phyloP scores from a whole-genome alignment of 1,284 basidiomycete species.

The Apiotrichum domesticum region DNA sequence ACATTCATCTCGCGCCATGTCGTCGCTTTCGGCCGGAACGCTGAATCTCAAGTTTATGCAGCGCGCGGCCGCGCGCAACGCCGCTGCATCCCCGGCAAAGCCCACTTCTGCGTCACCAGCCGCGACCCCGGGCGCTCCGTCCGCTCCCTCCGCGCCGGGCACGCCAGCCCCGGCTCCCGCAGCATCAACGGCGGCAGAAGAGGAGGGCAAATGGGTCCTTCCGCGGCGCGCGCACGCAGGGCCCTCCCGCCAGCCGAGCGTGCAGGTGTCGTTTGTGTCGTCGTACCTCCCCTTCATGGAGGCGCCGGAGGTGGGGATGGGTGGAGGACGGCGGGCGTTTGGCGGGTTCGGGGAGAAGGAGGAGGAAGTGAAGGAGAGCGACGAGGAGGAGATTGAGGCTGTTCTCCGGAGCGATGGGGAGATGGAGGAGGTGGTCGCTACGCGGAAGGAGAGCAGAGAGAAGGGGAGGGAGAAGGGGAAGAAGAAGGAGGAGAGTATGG shows the following conservation, averaged over 20 bases:
- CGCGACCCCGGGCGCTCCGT: no score
- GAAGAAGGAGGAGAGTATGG: no score
- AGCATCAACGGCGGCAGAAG: not conserved
- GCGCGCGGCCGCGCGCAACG: constrained; percentile 28
- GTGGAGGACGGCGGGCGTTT: constrained; percentile 23
- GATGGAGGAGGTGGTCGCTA: not conserved
- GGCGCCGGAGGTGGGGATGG: constrained; percentile 1
- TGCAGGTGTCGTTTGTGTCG: constrained; percentile 23
- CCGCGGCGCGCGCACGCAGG: constrained; percentile 13
- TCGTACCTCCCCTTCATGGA: constrained; percentile 30
- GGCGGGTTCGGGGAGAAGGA: constrained; percentile 19
- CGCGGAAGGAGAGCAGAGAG: not conserved
- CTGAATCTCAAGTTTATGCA: constrained; percentile 47
- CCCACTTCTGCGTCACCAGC: no score
- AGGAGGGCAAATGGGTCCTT: constrained; percentile 25
- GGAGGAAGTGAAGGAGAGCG: constrained; percentile 6
- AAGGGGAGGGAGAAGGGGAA: not conserved
- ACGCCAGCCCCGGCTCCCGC: not conserved
- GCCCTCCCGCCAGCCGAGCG: not conserved
- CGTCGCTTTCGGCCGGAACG: constrained; percentile 35
- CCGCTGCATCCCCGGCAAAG: not conserved
- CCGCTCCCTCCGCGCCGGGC: not conserved
- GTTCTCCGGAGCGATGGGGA: constrained; percentile 2
- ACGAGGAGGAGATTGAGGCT: constrained; percentile 8
- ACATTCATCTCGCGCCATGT: not conserved